phyloP scores from a whole-genome alignment of 495 filamentous ascomycete genomes.

The Penicillium crystallinum region DNA sequence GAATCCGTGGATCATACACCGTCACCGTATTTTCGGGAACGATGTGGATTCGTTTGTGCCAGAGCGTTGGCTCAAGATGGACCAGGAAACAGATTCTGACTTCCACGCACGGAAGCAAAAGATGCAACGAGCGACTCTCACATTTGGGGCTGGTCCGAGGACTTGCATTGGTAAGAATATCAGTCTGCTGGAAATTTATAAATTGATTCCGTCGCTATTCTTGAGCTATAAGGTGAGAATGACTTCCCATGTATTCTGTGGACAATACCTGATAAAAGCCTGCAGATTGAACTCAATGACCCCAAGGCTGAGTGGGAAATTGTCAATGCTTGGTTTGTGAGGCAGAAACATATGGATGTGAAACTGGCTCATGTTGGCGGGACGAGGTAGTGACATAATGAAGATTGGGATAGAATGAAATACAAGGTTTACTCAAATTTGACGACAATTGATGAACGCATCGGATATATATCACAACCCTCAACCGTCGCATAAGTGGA shows the following conservation, averaged over 20 bases:
- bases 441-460: too few species aligned
- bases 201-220: conserved; percentile 68
- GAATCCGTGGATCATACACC: conserved; percentile 25
- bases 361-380: background rate
- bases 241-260: background rate
- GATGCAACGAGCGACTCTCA: conserved; percentile 18
- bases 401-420: too few species aligned
- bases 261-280: background rate
- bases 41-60: conserved; percentile 41
- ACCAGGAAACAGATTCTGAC: conserved; percentile 36
- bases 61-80: conserved; percentile 47
- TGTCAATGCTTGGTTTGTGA: conserved; percentile 32
- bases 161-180: conserved; percentile 73
- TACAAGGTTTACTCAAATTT: too few species aligned
- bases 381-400: background rate
- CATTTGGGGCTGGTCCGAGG: conserved; percentile 58
- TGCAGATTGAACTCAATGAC: conserved; percentile 22
- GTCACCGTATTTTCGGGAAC: conserved; percentile 8
- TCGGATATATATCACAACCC: too few species aligned
- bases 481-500: conserved; percentile 1
- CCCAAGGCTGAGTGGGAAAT: conserved; percentile 25
- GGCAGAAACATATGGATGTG: conserved; percentile 22
- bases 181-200: conserved; percentile 70
- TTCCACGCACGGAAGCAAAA: conserved; percentile 13
- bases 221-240: conserved; percentile 20